These are phyloP conservation scores for Vitellaria paradoxa DNA, from an alignment of 179 eudicot species.

Conservation along the genomic window DNA sequence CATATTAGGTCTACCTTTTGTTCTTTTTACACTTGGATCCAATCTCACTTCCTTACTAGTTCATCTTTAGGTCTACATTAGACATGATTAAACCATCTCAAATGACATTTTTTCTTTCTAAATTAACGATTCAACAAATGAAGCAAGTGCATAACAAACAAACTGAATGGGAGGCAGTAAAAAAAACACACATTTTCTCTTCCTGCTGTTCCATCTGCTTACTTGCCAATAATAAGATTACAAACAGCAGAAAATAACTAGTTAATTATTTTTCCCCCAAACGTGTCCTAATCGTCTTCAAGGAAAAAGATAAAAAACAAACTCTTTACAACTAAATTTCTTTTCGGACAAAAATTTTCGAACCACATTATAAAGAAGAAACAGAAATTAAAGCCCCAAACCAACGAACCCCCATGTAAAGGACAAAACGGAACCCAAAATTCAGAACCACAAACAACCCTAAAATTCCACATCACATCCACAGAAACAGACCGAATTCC, in stretches of 20 bases:
- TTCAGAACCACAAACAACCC: conserved; percentile 3
- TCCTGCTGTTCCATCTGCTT: background rate
- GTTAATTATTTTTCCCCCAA: too few species aligned
- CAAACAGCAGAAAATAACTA: too few species aligned
- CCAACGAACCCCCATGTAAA: background rate
- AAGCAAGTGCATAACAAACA: background rate
- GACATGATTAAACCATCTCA: too few species aligned
- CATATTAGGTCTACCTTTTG: too few species aligned
- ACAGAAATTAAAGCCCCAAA: background rate
- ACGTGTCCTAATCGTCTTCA: too few species aligned
- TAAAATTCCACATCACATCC: background rate
- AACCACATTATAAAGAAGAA: background rate
- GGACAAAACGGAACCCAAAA: background rate
- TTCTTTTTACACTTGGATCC: too few species aligned
- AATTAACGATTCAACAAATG: background rate
- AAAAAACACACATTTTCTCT: background rate
- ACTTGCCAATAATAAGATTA: too few species aligned
- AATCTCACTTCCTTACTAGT: too few species aligned
- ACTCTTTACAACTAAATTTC: background rate
- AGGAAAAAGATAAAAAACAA: background rate
- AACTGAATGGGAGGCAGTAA: too few species aligned
- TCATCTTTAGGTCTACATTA: too few species aligned
- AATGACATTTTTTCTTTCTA: too few species aligned
- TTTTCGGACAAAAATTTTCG: background rate
- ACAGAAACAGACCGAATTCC: background rate